phyloP scores from a whole-genome alignment of 2,329 filamentous ascomycete genomes.

The Aspergillus ochraceus region DNA sequence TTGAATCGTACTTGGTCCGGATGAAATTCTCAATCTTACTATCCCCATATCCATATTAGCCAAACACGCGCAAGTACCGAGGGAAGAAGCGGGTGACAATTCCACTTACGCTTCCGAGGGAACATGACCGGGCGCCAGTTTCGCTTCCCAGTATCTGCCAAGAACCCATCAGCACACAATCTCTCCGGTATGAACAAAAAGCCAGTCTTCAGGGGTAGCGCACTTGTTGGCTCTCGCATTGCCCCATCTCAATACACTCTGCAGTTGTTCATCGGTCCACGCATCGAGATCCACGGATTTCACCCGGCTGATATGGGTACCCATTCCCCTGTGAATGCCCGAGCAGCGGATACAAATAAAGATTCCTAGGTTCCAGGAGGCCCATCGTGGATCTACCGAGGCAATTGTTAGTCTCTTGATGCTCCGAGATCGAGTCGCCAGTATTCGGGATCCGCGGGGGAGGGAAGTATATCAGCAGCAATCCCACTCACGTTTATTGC shows the following conservation, averaged over 20 bases:
- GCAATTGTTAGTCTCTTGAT: slow-evolving; percentile 17
- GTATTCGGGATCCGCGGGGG: neutral
- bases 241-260: slow-evolving; percentile 92
- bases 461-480: slow-evolving; percentile 1
- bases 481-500: slow-evolving; percentile 80
- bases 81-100: neutral
- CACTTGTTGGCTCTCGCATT: slow-evolving; percentile 94
- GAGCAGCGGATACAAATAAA: slow-evolving; percentile 99
- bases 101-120: slow-evolving; percentile 74
- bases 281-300: slow-evolving; percentile 97
- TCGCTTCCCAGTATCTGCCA: slow-evolving; percentile 82
- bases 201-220: slow-evolving; percentile 17
- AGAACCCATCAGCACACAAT: slow-evolving; percentile 12
- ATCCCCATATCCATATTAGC: slow-evolving; percentile 12
- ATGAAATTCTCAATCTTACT: slow-evolving; percentile 99
- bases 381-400: slow-evolving; percentile 86
- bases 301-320: slow-evolving; percentile 95
- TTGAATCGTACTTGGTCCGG: slow-evolving; percentile 96
- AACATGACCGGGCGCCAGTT: slow-evolving; percentile 84
- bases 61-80: neutral
- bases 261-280: slow-evolving; percentile 97
- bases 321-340: slow-evolving; percentile 97
- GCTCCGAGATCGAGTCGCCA: neutral
- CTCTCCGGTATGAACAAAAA: neutral
- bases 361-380: slow-evolving; percentile 96